Evolutionary conservation across 2,329 filamentous ascomycete species (phyloP).

Genomic region (Helotiales sp.): DNA sequence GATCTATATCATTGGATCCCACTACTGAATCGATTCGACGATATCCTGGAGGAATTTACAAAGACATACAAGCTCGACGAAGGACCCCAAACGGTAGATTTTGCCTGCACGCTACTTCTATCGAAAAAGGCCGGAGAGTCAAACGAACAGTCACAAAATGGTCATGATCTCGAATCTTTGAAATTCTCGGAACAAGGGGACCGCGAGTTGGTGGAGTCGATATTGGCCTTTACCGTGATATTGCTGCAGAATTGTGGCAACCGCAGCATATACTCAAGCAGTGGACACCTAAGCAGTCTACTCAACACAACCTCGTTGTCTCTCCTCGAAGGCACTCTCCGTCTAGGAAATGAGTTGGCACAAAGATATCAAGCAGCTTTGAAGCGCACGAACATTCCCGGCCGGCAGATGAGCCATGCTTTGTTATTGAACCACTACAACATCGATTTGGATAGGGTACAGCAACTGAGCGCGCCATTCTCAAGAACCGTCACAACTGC

Average conservation of each 20-base stretch:
- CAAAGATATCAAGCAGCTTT: constrained; percentile 91
- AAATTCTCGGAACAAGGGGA: constrained; percentile 77
- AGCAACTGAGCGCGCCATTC: constrained; percentile 81
- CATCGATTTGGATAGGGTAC: constrained; percentile 76
- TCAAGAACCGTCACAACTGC: constrained; percentile 62
- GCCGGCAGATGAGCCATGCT: constrained; percentile 66
- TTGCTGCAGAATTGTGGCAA: constrained; percentile 95
- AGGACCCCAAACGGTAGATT: constrained; percentile 78
- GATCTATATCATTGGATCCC: constrained; percentile 99
- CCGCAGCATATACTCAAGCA: constrained; percentile 93
- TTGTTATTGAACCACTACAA: constrained; percentile 84
- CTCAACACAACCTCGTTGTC: constrained; percentile 83
- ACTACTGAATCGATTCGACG: constrained; percentile 89
- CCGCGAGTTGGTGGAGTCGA: constrained; percentile 71
- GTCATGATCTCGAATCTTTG: constrained; percentile 51
- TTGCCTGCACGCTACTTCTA: constrained; percentile 62
- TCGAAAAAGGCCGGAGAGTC: constrained; percentile 45
- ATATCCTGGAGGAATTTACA: constrained; percentile 79
- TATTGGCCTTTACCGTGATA: constrained; percentile 83
- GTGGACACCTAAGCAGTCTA: constrained; percentile 82
- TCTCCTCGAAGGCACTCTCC: constrained; percentile 75
- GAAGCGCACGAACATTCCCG: constrained; percentile 67
- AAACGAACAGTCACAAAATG: constrained; percentile 47
- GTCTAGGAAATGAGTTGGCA: constrained; percentile 81
- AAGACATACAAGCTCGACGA: constrained; percentile 76